Evolutionary conservation across 73 alveolate species (phyloP), one percentile per base, ranked within the genome.

Genomic region (Paramecium pentaurelia): DNA sequence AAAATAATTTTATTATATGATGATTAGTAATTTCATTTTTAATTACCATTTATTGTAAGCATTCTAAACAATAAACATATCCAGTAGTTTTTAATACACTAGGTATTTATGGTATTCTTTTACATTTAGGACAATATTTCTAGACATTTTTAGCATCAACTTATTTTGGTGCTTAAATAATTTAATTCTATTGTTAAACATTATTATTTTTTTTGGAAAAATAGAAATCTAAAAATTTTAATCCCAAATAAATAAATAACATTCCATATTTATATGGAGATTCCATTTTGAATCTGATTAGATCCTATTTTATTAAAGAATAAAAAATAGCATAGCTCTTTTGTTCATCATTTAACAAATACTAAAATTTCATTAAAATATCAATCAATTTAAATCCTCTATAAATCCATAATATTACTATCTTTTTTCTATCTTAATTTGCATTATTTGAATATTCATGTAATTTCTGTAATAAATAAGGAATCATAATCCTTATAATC

Each of bases 1-100:
- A 73, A 73, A 37, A 73, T 73, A 73, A 22, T 73, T 40, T 73
- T 20, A 73, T 73, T 34, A 73, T 73, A 44, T 73, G 64, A 73
- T 37, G 5, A 73, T 73, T 73, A 36, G 87, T 73, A 8, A 73
- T 73, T 30, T 73, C 37, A 30, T 40, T 73, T 68, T 73, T 9
- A 34, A 37, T 37, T 37, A 73, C 64, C 87, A 73, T 71, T 71
- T 32, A 34, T 71, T 71, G 86, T 34, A 71, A 71, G 11, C 86
- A 71, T 32, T 27, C 54, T 71, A 71, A 71, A 38, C 86, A 25
- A 71, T 71, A 71, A 16, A 71, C 86, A 71, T 25, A 71, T 34
- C 86, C 86, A 11, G 58, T 71, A 16, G 47, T 40, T 71, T 71
- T 71, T 71, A 30, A 71, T 32, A 71, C 86, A 25, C 58, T 34